These are phyloP conservation scores for Pythium rhizo-oryzae DNA, from an alignment of 352 stramenopile species.

Conservation along the genomic window DNA sequence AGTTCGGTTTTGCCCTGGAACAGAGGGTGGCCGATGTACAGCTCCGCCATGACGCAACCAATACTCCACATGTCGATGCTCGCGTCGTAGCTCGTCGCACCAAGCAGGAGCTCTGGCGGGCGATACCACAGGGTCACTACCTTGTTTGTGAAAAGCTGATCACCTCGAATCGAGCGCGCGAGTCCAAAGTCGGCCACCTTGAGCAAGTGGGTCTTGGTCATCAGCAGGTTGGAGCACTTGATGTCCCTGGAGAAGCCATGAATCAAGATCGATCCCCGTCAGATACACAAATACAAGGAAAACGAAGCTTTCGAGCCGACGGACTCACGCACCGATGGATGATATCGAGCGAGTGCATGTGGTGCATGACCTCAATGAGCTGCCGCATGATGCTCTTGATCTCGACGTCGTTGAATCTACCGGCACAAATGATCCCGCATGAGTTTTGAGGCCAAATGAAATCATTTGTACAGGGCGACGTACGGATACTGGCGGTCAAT, in stretches of 20 bases:
- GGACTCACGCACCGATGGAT: constrained; percentile 67
- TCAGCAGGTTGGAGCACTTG: constrained; percentile 93
- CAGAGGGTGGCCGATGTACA: constrained; percentile 86
- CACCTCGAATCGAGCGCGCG: constrained; percentile 78
- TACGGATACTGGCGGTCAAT: constrained; percentile 87
- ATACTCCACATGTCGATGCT: constrained; percentile 97
- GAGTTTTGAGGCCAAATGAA: not conserved
- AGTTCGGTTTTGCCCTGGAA: constrained; percentile 90
- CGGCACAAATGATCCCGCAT: not conserved
- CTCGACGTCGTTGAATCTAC: constrained; percentile 79
- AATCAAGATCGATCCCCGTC: not conserved
- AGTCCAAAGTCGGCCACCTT: constrained; percentile 90
- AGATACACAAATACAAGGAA: too few species aligned
- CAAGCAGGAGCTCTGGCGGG: constrained; percentile 93
- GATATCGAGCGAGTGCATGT: constrained; percentile 90
- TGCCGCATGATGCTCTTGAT: constrained; percentile 91
- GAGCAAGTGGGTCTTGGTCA: constrained; percentile 78
- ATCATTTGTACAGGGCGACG: constrained; percentile 6
- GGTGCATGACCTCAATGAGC: constrained; percentile 82
- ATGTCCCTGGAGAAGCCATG: constrained; percentile 43
- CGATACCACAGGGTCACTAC: constrained; percentile 97
- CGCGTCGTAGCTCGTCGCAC: constrained; percentile 92
- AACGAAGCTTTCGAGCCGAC: too few species aligned
- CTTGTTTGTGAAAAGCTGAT: constrained; percentile 94
- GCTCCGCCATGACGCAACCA: constrained; percentile 87